A percentile compares a stretch with the other conserved stretches of the same genome.
Evolutionary conservation across 129 eudicot species (phyloP).

Genomic region (Solidago caesia): DNA sequence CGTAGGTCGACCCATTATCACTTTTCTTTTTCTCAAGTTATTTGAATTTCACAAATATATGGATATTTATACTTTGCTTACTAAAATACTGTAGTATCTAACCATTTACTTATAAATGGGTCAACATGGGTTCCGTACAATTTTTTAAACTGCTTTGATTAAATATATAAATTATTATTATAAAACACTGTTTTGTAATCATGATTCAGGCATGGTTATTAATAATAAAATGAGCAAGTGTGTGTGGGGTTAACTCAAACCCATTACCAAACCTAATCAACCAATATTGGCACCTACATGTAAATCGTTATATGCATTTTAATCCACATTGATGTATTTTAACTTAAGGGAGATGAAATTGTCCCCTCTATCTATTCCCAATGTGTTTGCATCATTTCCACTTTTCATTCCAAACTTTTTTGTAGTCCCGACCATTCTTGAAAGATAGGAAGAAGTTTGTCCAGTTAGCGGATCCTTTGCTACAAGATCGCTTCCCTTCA

Average conservation of each 20-base stretch:
- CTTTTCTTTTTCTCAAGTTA: not conserved
- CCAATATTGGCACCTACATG: too few species aligned
- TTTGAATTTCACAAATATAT: not conserved
- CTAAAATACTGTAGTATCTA: too few species aligned
- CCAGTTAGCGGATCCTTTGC: slow-evolving; percentile 66
- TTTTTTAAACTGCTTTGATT: not conserved
- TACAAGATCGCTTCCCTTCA: slow-evolving; percentile 50
- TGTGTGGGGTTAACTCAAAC: not conserved
- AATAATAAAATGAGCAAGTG: not conserved
- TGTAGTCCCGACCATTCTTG: slow-evolving; percentile 72
- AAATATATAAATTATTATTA: too few species aligned
- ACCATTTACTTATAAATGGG: not conserved
- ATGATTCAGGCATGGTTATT: not conserved
- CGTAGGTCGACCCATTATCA: too few species aligned
- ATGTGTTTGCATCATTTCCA: not conserved
- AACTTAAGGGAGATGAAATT: not conserved
- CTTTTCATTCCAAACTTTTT: not conserved
- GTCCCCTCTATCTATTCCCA: not conserved
- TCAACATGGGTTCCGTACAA: not conserved
- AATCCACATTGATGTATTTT: not conserved
- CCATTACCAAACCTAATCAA: not conserved
- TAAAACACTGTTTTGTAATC: slow-evolving; percentile 5
- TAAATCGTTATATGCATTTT: not conserved
- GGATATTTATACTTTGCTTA: not conserved
- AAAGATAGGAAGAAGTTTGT: slow-evolving; percentile 59